These are phyloP conservation scores for Penicillium argentinense DNA, from an alignment of 495 filamentous ascomycete species.

Conservation along the genomic window DNA sequence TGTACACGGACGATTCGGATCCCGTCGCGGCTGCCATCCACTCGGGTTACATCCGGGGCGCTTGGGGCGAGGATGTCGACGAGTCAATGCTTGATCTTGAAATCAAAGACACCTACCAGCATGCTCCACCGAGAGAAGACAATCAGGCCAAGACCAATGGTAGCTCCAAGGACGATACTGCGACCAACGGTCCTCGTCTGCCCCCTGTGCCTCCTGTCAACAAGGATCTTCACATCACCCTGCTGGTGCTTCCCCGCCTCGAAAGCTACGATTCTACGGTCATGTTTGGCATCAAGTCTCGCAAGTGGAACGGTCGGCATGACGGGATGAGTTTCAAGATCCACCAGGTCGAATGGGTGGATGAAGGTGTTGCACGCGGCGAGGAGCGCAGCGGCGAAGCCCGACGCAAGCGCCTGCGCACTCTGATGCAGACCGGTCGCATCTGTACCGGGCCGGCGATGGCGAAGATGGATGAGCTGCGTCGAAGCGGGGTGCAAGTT, in stretches of 20 bases:
- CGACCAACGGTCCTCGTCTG: slow-evolving; percentile 33
- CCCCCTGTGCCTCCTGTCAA: slow-evolving; percentile 48
- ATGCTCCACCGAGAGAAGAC: slow-evolving; percentile 30
- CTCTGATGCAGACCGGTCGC: slow-evolving; percentile 44
- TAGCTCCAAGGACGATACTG: slow-evolving; percentile 10
- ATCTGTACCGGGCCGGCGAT: slow-evolving; percentile 49
- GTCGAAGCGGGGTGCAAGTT: slow-evolving; percentile 35
- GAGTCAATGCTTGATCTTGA: slow-evolving; percentile 66
- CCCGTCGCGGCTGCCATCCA: slow-evolving; percentile 91
- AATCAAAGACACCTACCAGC: slow-evolving; percentile 45
- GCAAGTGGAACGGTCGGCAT: slow-evolving; percentile 67
- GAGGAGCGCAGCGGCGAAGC: slow-evolving; percentile 64
- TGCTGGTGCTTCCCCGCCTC: slow-evolving; percentile 78
- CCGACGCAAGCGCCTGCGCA: slow-evolving; percentile 58
- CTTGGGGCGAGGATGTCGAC: slow-evolving; percentile 76
- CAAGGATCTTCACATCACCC: slow-evolving; percentile 78
- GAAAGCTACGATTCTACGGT: slow-evolving; percentile 72
- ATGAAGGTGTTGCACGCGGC: slow-evolving; percentile 64
- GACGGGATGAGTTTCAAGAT: slow-evolving; percentile 92
- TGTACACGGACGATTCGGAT: slow-evolving; percentile 97
- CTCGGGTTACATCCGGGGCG: slow-evolving; percentile 85
- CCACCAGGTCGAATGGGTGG: slow-evolving; percentile 73
- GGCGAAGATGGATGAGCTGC: slow-evolving; percentile 44
- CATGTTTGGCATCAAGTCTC: slow-evolving; percentile 75
- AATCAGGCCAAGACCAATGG: slow-evolving; percentile 11